Evolutionary conservation across 495 filamentous ascomycete species (phyloP), one percentile per base, ranked within the genome.

Genomic region (Pyrenopolyporus hunteri): DNA sequence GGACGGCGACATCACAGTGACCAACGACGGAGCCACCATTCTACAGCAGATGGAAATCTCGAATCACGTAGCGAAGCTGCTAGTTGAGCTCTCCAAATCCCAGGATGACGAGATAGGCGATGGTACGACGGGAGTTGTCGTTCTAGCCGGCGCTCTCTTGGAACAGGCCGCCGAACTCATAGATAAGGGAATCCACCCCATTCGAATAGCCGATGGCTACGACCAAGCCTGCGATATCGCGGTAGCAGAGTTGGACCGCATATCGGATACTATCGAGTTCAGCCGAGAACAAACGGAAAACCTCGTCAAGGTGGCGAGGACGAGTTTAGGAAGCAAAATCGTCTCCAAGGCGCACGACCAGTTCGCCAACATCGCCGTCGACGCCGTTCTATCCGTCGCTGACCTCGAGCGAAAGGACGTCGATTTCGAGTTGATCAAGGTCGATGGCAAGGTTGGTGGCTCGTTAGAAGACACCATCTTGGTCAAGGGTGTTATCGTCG

Each of bases 51-150:
- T 99, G 94, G 94, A 99, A 77, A 95, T 99, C 57, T 89, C 91
- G 57, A 98, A 99, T 82, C 93, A 98, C 73, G 91, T 99, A 37
- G 94, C 94, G 45, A 97, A 97, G 78, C 81, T 99, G 32, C 78
- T 99, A 33, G 94, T 99, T 22, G 93, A 97, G 71, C 85, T 99
- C n/a, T 98, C 94, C 45, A 97, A 96, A 76, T 97, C 93, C 13
- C 94, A 99, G 70, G 94, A 99, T 70, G 93, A 98, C 64, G 94
- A 99, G 77, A 99, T 99, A 63, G 94, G 94, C 67, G 94, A 99
- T 76, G 94, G 94, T 50, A 99, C 94, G 57, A 99, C 94, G 0
- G 94, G 94, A 75, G 94, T 99, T 11, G 94, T 99, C 50, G 95
- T 99, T 47, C 80, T 99, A 57, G 94, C 94, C 16, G 93, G 94